Evolutionary conservation across 192 early-diverging fungal species (phyloP), one percentile per base, ranked within the genome.

Genomic region (Coemansia furcata): DNA sequence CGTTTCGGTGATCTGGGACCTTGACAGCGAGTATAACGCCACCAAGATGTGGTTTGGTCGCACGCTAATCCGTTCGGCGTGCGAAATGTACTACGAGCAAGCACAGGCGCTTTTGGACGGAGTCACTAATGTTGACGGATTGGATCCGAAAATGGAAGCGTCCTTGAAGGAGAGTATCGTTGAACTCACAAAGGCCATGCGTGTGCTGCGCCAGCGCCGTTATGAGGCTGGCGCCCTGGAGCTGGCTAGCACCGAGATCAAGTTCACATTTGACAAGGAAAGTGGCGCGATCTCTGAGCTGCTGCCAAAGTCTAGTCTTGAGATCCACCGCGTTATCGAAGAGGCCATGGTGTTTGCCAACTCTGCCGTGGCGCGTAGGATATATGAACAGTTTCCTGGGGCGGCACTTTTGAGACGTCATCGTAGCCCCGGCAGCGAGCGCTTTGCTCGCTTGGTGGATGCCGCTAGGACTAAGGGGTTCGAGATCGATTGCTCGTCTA

Each of bases 291-390:
- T 91, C 39, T 79, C 87, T 1, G 90, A 90, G 60, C 81, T 90
- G 39, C 46, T 85, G 32, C 89, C 90, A 3, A 93, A 93, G 60
- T 66, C 80, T 42, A 78, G 83, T 3, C 68, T 90, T 65, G 88
- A 89, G 63, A 86, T 91, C 30, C 91, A 93, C 75, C 84, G 87
- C 12, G 79, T 91, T 14, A 87, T 93, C 29, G 91, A 89, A 43
- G 91, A 93, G 67, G 90, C 90, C 49, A 93, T 93, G 91, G 88
- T 93, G 60, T 78, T 91, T 68, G 91, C 91, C 38, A 93, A 93
- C 62, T 63, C 80, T 0, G 83, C 85, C 5, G 91, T 93, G 6
- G 91, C 89, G 14, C 72, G 85, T 9, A 63, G 83, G 26, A 84
- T 91, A 33, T 82, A 89, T 72, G 61, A 83, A 35, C 70, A 82